These are phyloP conservation scores for Aegilops sharonensis DNA, from an alignment of 176 grass and related monocot species.

Conservation along the genomic window DNA sequence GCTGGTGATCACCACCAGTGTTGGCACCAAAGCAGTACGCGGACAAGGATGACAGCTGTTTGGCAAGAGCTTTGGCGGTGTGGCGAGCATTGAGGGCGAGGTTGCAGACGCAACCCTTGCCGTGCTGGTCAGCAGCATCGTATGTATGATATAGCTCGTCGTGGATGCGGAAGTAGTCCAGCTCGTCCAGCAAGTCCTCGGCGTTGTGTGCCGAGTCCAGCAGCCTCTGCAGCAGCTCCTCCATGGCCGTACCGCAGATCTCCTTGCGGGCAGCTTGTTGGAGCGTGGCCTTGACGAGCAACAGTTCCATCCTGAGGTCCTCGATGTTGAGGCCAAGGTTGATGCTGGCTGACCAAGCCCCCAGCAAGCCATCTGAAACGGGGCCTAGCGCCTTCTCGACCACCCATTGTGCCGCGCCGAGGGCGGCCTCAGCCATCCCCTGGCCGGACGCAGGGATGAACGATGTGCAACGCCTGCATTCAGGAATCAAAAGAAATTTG, in stretches of 20 bases:
- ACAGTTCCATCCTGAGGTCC: too few species aligned
- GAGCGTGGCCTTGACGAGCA: too few species aligned
- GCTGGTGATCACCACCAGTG: too few species aligned
- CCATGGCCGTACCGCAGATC: too few species aligned
- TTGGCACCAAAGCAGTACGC: too few species aligned
- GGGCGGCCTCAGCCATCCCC: too few species aligned
- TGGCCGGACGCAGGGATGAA: too few species aligned
- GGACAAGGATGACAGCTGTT: not conserved
- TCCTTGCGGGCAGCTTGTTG: too few species aligned
- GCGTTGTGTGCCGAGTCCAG: not conserved
- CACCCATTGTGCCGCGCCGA: not conserved
- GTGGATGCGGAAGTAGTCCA: conserved; percentile 24
- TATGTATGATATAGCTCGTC: accelerated
- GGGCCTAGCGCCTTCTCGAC: not conserved
- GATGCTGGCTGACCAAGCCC: not conserved
- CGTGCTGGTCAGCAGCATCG: not conserved
- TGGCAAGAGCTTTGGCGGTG: not conserved
- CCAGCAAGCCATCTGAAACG: not conserved
- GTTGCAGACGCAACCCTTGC: not conserved
- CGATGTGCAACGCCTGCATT: too few species aligned
- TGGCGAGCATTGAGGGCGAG: not conserved
- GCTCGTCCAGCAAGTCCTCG: not conserved
- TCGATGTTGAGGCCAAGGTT: too few species aligned
- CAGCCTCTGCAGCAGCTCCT: not conserved
- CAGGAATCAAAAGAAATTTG: too few species aligned